A percentile compares a stretch with the other conserved stretches of the same genome.
phyloP scores from a whole-genome alignment of 805 yeast species.

The Teunomyces kruisii region DNA sequence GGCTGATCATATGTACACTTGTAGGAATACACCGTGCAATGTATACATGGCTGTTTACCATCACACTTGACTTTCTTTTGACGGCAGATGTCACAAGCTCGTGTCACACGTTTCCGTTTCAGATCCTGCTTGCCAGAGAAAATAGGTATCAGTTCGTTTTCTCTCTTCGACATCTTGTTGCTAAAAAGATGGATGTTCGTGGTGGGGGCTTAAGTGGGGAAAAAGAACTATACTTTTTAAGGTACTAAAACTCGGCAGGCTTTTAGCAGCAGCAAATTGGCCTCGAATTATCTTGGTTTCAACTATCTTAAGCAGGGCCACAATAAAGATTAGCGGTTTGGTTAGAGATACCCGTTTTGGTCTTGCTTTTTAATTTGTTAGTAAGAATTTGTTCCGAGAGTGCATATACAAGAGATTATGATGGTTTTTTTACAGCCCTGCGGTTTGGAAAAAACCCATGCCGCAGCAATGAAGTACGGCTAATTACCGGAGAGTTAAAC shows the following conservation, averaged over 20 bases:
- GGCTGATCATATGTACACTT: constrained; percentile 86
- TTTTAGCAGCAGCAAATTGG: neutral
- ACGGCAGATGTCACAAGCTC: constrained; percentile 78
- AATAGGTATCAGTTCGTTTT: constrained; percentile 10
- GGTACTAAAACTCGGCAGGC: neutral
- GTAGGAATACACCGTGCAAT: constrained; percentile 84
- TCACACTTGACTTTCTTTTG: constrained; percentile 78
- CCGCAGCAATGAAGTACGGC: too few species aligned
- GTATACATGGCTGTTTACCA: constrained; percentile 75
- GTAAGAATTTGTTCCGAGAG: too few species aligned
- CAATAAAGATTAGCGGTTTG: too few species aligned
- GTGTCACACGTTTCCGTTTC: constrained; percentile 63
- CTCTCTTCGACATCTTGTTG: constrained; percentile 1
- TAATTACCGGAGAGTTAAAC: too few species aligned
- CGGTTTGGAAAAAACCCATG: too few species aligned
- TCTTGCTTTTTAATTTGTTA: too few species aligned
- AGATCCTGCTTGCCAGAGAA: constrained; percentile 17
- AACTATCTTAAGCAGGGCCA: too few species aligned
- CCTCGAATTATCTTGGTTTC: neutral
- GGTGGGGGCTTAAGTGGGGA: neutral
- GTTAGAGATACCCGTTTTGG: too few species aligned
- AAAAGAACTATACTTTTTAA: too few species aligned
- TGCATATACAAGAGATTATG: too few species aligned
- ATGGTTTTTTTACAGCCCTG: too few species aligned
- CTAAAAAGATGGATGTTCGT: neutral